A percentile compares a stretch with the other conserved stretches of the same genome.
These are phyloP conservation scores for Aspergillus coremiiformis DNA, from an alignment of 495 filamentous ascomycete species.

Conservation along the genomic window DNA sequence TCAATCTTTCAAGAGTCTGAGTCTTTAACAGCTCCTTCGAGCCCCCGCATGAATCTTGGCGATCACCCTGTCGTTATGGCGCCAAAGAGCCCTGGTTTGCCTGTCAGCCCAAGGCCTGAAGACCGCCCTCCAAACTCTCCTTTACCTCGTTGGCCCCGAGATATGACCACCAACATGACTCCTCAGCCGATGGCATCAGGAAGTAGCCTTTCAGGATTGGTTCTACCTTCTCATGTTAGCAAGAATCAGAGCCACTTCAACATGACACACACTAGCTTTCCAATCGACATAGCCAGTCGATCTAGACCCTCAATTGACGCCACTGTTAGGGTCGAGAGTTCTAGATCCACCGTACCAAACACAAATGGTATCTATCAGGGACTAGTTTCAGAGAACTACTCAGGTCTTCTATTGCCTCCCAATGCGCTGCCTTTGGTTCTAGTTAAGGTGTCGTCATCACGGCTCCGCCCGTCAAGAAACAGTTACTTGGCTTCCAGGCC, in stretches of 20 bases:
- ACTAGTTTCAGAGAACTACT: constrained; percentile 73
- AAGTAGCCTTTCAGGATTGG: constrained; percentile 47
- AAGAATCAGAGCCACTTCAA: constrained; percentile 56
- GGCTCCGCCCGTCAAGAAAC: constrained; percentile 82
- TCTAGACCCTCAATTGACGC: constrained; percentile 37
- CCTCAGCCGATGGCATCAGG: constrained; percentile 65
- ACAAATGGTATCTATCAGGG: constrained; percentile 51
- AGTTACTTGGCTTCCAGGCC: constrained; percentile 64
- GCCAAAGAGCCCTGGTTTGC: constrained; percentile 79
- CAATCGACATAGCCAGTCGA: constrained; percentile 11
- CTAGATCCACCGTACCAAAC: constrained; percentile 18
- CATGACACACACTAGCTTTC: not conserved
- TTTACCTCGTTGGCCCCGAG: constrained; percentile 55
- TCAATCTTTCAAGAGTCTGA: constrained; percentile 22
- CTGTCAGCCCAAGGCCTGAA: constrained; percentile 81
- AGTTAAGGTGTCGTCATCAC: constrained; percentile 81
- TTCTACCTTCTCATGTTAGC: constrained; percentile 65
- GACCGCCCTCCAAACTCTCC: constrained; percentile 66
- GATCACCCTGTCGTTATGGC: constrained; percentile 41
- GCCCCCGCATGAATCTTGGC: constrained; percentile 20
- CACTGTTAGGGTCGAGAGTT: constrained; percentile 32
- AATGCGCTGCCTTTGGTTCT: constrained; percentile 84
- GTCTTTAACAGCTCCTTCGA: constrained; percentile 32
- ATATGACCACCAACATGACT: constrained; percentile 35
- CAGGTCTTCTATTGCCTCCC: constrained; percentile 74